Evolutionary conservation across 169 alveolate genomes (phyloP).

Genomic region (Cryptosporidium sp.): DNA sequence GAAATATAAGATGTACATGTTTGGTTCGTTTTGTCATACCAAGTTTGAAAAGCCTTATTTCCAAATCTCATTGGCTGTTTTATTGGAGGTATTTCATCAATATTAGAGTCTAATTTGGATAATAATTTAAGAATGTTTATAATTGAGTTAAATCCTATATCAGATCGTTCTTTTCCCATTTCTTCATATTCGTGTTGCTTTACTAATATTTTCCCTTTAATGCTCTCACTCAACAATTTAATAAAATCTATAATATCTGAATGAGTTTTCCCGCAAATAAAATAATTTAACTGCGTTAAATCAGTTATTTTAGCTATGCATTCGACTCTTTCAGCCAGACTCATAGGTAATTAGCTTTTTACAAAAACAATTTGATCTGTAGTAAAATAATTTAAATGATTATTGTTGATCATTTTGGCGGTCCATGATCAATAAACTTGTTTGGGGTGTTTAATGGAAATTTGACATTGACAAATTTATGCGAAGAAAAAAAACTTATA

Average conservation of each 20-base stretch:
- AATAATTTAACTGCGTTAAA: constrained; percentile 3
- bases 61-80: constrained; percentile 92
- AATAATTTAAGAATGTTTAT: constrained; percentile 25
- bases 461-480: not conserved
- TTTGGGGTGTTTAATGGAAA: not conserved
- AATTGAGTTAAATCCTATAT: constrained; percentile 5
- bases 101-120: constrained; percentile 31
- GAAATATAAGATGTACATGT: constrained; percentile 33
- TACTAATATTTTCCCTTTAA: constrained; percentile 24
- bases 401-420: not conserved
- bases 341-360: not conserved
- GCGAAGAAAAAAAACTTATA: not conserved
- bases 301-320: constrained; percentile 30
- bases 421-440: not conserved
- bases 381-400: not conserved
- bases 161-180: not conserved
- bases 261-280: constrained; percentile 48
- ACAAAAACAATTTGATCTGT: not conserved
- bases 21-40: constrained; percentile 81
- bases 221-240: constrained; percentile 31
- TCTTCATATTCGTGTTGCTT: constrained; percentile 20
- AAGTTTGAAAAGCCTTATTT: constrained; percentile 89
- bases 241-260: constrained; percentile 65
- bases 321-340: constrained; percentile 6
- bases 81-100: constrained; percentile 87